Base-by-base conservation (phyloP, 1,284 basidiomycete species). In the Ganoderma sp. region DNA sequence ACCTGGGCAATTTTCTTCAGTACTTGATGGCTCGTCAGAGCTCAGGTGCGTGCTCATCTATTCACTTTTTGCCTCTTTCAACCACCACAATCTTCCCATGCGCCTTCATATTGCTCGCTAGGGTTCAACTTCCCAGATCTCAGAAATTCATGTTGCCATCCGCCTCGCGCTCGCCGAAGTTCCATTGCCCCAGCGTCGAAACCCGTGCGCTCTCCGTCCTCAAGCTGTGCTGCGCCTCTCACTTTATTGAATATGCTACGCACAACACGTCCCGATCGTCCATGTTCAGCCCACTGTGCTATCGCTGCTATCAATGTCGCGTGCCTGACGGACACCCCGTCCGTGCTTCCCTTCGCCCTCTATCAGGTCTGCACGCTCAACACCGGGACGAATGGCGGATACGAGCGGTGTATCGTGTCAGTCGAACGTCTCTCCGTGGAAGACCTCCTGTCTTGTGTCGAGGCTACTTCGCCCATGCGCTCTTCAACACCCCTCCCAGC, bases 391-490 rank as follows among this genome's bases (percentile, higher is more conserved):
- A 50, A 5, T n/a, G n/a, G 25, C 2, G 10, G 67, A 1, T 54
- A 56, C 42, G 19, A 5, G 19, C 54, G 19, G 10, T 48, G 57
- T 19, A 59, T 62, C 41, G 63, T 59, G 14, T 56, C 58, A 1
- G 22, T 48, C 32, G 63, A 64, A 59, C 37, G 39, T 25, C 63
- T 68, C 22, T 32, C 25, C 25, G 5, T 58, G 4, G 50, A 34
- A 7, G 67, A 68, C 39, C 56, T 64, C 25, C 42, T 56, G 54
- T 19, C 41, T 3, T 67, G 66, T 52, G 25, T 67, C 57, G 37
- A 28, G 25, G 25, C 25, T 28, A 28, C 15, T 14, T 42, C 10
- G 41, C 14, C 41, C 3, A 42, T 12, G 41, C 41, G 12, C 9
- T 42, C 41, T 42, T 42, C 41, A 42, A 14, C 12, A 15, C 15